Percentiles rank a stretch among this genome's conserved stretches.
Evolutionary conservation across 73 alveolate species (phyloP).

Genomic region (Paramecium octaurelia): DNA sequence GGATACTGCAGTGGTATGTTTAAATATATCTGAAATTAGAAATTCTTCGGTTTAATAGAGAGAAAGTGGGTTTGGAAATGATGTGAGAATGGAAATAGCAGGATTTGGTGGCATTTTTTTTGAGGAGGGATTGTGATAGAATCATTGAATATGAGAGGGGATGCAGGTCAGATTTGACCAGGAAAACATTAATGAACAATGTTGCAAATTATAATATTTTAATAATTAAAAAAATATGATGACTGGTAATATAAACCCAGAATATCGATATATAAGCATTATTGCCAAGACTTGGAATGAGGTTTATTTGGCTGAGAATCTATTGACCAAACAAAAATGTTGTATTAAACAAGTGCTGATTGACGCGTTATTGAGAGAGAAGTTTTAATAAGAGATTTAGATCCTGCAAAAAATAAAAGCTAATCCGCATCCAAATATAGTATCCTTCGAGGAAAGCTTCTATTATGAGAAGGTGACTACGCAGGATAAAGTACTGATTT

Average conservation of each 20-base stretch:
- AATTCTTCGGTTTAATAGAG: neutral
- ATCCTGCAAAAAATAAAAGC: neutral
- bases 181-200: neutral
- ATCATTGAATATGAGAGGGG: neutral
- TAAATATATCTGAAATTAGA: too few relatives aligned
- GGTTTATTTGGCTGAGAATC: neutral
- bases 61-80: neutral
- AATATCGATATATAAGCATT: neutral
- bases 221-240: neutral
- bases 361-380: neutral
- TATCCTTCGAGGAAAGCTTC: neutral
- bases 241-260: neutral
- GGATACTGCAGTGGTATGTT: too few relatives aligned
- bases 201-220: neutral
- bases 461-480: neutral
- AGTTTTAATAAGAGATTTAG: neutral
- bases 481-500: neutral
- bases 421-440: constrained; percentile 39
- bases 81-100: neutral
- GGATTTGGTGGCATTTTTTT: neutral
- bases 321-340: neutral
- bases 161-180: neutral
- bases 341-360: neutral
- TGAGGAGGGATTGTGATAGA: neutral
- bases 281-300: constrained; percentile 20